Evolutionary conservation across 2,329 filamentous ascomycete genomes (phyloP).

Genomic region (Botrytis fragariae): DNA sequence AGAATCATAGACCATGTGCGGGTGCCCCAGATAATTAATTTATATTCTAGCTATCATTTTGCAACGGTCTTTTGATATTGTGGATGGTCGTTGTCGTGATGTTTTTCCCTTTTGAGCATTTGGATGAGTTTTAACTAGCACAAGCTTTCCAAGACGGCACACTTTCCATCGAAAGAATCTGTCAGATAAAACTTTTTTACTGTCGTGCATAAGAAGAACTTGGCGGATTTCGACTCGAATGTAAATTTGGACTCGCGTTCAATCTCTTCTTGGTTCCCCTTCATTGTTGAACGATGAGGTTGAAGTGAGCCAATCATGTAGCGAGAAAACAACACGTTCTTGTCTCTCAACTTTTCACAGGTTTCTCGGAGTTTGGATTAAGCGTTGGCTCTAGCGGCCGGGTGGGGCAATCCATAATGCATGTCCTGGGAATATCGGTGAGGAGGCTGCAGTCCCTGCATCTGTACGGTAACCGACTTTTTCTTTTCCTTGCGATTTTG

Average conservation of each 20-base stretch:
- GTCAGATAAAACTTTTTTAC: neutral
- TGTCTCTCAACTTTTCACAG: conserved; percentile 3
- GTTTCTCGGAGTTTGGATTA: neutral
- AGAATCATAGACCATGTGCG: neutral
- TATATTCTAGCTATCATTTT: neutral
- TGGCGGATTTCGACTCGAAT: neutral
- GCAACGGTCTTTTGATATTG: neutral
- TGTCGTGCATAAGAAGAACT: neutral
- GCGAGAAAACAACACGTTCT: conserved; percentile 7
- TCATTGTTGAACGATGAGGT: conserved; percentile 6
- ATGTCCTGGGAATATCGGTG: conserved; percentile 12
- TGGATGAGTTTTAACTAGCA: neutral
- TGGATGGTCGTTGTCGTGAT: neutral
- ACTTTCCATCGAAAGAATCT: neutral
- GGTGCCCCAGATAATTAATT: conserved; percentile 8
- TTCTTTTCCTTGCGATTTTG: neutral
- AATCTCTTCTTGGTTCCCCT: neutral
- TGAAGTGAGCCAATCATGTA: neutral
- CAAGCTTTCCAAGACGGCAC: conserved; percentile 12
- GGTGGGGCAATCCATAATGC: neutral
- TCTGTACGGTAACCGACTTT: neutral
- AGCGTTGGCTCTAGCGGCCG: conserved; percentile 12
- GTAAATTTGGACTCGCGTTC: neutral
- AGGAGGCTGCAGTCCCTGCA: neutral
- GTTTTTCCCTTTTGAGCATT: neutral